phyloP scores from a whole-genome alignment of 768 basidiomycete species.

The Leccinum rimulosum region DNA sequence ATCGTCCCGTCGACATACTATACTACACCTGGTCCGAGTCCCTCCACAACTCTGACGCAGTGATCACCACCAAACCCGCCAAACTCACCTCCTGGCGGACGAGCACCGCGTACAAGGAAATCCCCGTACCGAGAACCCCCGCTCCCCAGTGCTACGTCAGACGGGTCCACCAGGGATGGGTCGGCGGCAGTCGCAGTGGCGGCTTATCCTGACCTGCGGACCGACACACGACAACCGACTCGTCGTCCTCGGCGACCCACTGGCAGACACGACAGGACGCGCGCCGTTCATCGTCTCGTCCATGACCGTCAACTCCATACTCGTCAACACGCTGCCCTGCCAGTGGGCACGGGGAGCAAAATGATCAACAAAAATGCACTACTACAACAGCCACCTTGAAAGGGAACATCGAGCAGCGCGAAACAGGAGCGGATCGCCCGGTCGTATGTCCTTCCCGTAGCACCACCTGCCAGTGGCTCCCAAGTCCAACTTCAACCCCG shows the following conservation, averaged over 20 bases:
- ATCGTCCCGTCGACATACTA: conserved; percentile 53
- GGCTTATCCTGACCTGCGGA: conserved; percentile 55
- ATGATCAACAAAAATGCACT: background rate
- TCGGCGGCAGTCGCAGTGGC: conserved; percentile 45
- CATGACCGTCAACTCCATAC: conserved; percentile 49
- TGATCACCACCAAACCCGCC: conserved; percentile 41
- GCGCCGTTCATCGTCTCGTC: conserved; percentile 63
- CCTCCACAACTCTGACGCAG: conserved; percentile 22
- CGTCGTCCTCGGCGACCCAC: conserved; percentile 45
- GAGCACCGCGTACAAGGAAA: conserved; percentile 70
- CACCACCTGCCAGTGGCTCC: background rate
- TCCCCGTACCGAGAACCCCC: conserved; percentile 66
- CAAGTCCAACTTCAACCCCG: background rate
- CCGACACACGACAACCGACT: conserved; percentile 25
- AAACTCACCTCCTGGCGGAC: conserved; percentile 78
- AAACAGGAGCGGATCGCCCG: conserved; percentile 70
- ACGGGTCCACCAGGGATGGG: conserved; percentile 21
- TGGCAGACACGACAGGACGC: conserved; percentile 38
- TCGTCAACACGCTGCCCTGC: conserved; percentile 28
- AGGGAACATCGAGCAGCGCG: conserved; percentile 11
- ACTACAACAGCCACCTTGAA: background rate
- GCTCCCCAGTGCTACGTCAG: conserved; percentile 25
- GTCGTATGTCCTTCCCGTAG: conserved; percentile 14
- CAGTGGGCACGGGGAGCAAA: background rate
- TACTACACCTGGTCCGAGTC: conserved; percentile 74